Evolutionary conservation across 1,284 basidiomycete genomes (phyloP), one percentile per base, ranked within the genome.

Genomic region (Rhizoctonia solani): DNA sequence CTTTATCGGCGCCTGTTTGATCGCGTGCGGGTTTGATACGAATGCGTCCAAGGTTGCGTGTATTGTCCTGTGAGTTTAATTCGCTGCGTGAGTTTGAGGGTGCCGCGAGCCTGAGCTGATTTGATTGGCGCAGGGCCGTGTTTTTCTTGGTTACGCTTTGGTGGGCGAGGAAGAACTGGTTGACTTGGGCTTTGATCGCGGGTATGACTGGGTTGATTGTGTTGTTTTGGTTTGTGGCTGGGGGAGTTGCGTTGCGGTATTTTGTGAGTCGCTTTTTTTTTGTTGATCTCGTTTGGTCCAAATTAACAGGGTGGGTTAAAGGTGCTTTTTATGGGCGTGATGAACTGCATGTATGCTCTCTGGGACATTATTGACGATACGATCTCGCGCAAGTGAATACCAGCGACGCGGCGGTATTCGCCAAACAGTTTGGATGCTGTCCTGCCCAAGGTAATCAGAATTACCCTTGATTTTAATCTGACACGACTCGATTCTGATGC

Each of bases 91-190:
- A 6, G 19, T 19, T 4, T 50, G 21, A 32, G 8, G 56, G 25
- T 49, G 44, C n/a, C n/a, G n/a, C 37, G 37, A 39, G 37, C 16
- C 8, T 8, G 16, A 39, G 59, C 34, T 63, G 23, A 63, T 52
- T 32, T 37, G 13, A 16, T 32, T 8, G 23, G 32, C 32, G 29
- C 29, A 63, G 59, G 32, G 92, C 87, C 6, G 88, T 80, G 25
- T 91, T 95, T 76, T 98, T 96, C 79, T 73, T 98, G n/a, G 82
- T 97, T 71, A 97, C 93, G 0, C 82, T 97, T 1, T 98, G 91
- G 90, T 85, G 82, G 83, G 95, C 93, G 1, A 80, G 93, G 50
- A 82, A 81, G 70, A 91, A 90, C 74, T 87, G 87, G 85, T 73
- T 97, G 88, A 87, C 88, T 16, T 92, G 89, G 89, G 74, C 79